Percentiles rank a stretch among this genome's conserved stretches.
These are phyloP conservation scores for Coemansia sp. DNA, from an alignment of 192 early-diverging fungal species.

Conservation along the genomic window DNA sequence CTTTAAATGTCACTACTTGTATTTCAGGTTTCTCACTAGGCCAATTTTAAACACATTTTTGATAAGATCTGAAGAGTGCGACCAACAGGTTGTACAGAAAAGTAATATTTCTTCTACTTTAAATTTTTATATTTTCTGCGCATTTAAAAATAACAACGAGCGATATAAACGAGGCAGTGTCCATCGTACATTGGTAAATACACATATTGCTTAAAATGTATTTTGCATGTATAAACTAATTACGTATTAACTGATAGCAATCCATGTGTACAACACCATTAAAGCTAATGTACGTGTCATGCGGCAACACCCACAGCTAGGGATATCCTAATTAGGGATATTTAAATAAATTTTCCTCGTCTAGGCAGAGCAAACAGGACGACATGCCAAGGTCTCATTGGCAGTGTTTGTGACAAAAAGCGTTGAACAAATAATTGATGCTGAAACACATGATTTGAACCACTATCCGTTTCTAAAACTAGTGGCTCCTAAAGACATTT, in stretches of 20 bases:
- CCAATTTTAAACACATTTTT: no score
- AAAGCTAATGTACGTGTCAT: neutral
- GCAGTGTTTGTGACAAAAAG: conserved; percentile 37
- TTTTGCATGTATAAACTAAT: neutral
- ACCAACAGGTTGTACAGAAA: no score
- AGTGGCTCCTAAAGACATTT: conserved; percentile 42
- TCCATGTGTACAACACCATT: neutral
- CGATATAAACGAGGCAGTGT: neutral
- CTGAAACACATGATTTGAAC: conserved; percentile 34
- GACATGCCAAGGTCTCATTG: conserved; percentile 20
- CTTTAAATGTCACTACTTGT: no score
- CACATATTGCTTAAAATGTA: neutral
- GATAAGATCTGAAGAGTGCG: no score
- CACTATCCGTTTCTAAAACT: conserved; percentile 39
- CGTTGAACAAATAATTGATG: conserved; percentile 31
- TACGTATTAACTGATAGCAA: neutral
- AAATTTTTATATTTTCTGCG: no score
- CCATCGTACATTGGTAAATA: neutral
- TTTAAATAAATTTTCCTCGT: no score
- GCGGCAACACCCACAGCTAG: conserved; percentile 4
- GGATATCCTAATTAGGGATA: neutral
- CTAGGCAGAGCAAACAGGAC: conserved; percentile 8
- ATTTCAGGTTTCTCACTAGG: no score
- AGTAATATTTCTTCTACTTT: no score
- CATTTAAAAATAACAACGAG: neutral